Conservation (phyloP, 148 eudicot species). For the Bassia scoparia region DNA sequence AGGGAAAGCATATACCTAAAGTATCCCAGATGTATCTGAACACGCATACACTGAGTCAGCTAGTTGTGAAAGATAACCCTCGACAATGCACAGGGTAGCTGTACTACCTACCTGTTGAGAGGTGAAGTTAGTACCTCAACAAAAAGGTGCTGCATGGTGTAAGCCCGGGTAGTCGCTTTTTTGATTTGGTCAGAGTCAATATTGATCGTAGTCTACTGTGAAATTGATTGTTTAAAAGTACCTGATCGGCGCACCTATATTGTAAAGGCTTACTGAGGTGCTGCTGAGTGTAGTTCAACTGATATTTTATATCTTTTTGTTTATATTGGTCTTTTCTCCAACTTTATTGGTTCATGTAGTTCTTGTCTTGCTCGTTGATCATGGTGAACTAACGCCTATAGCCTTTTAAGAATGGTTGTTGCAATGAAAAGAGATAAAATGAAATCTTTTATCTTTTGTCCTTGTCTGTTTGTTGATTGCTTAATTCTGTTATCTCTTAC, state of each 20-base stretch:
- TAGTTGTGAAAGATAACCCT: slow-evolving; percentile 59
- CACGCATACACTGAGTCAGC: slow-evolving; percentile 67
- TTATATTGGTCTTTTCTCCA: not conserved
- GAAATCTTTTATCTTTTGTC: slow-evolving; percentile 23
- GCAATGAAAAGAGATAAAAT: not conserved
- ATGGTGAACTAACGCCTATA: not conserved
- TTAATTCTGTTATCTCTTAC: slow-evolving; percentile 33
- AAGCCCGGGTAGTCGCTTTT: too few species aligned
- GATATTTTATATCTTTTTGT: not conserved
- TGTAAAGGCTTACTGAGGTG: too few species aligned
- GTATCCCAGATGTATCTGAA: slow-evolving; percentile 66
- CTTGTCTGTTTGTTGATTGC: not conserved
- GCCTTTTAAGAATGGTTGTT: not conserved
- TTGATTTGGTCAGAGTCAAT: too few species aligned
- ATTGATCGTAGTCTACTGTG: too few species aligned
- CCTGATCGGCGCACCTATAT: too few species aligned
- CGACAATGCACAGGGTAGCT: slow-evolving; percentile 58
- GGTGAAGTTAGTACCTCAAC: slow-evolving; percentile 82
- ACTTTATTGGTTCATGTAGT: not conserved
- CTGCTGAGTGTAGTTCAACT: too few species aligned
- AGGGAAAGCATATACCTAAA: slow-evolving; percentile 30
- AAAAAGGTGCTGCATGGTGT: slow-evolving; percentile 53
- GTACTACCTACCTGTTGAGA: slow-evolving; percentile 53
- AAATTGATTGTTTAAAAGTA: too few species aligned
- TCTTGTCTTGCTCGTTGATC: not conserved